Conservation (phyloP, 345 rosid genomes). For the Barbarea vulgaris region DNA sequence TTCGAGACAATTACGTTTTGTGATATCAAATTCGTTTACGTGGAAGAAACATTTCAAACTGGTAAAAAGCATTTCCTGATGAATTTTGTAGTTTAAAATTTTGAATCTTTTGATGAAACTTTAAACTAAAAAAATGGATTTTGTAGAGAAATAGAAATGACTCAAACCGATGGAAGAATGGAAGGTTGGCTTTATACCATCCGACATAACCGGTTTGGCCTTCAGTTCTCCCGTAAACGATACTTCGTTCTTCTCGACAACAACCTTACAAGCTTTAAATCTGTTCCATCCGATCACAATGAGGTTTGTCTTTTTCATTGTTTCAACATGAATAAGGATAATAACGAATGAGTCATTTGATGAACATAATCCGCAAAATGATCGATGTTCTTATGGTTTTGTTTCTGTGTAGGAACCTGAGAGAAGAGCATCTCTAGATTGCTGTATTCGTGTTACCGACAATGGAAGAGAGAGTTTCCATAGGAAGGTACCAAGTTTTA, state of each 20-base stretch:
- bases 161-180: slow-evolving; percentile 55
- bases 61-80: slow-evolving; percentile 15
- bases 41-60: slow-evolving; percentile 17
- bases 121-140: slow-evolving; percentile 11
- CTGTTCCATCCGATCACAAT: slow-evolving; percentile 53
- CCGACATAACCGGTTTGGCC: slow-evolving; percentile 76
- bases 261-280: slow-evolving; percentile 64
- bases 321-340: background rate
- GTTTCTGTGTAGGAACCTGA: slow-evolving; percentile 56
- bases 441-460: slow-evolving; percentile 80
- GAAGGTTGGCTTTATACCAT: slow-evolving; percentile 91
- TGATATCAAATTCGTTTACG: slow-evolving; percentile 16
- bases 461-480: slow-evolving; percentile 88
- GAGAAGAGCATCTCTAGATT: slow-evolving; percentile 71
- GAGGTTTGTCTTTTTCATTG: slow-evolving; percentile 46
- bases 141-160: slow-evolving; percentile 42
- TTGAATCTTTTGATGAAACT: background rate
- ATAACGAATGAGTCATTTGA: background rate
- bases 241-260: slow-evolving; percentile 69
- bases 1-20: slow-evolving; percentile 8
- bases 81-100: background rate
- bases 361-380: background rate
- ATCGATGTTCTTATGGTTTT: background rate
- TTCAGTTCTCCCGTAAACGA: slow-evolving; percentile 75
- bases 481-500: slow-evolving; percentile 58